Base-by-base conservation (phyloP, 73 alveolate species). In the Paramecium primaurelia region DNA sequence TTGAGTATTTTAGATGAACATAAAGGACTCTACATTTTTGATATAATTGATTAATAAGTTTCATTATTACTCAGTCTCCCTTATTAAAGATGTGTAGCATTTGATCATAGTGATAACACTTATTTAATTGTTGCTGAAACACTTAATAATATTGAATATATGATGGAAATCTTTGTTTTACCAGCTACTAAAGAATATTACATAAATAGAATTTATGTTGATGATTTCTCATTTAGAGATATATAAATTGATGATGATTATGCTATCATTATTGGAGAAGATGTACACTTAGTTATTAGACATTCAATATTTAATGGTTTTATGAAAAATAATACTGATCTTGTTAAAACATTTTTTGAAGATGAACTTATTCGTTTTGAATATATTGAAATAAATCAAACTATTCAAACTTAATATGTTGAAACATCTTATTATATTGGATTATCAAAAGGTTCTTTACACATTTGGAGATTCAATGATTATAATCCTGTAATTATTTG, bases 241-340 rank as follows among this genome's bases (percentile, higher is more conserved):
- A 80, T 80, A 3, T 22, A 80, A 45, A 80, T 80, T 26, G 44
- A 42, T 49, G 44, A 80, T 14, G 77, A 80, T 26, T 80, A 80
- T 80, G 91, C 91, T 9, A 80, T 80, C 18, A 36, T 80, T 45
- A 80, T 80, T 45, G 91, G 91, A 26, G 91, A 80, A 28, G 91
- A 80, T 80, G 75, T 49, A 32, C 91, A 80, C 26, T 44, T 80
- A 25, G 91, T 80, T 26, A 26, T 80, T 20, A 80, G 91, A 80
- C 91, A 80, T 80, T 44, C 77, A 20, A 47, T 80, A 6, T 80
- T 80, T 18, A 80, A 80, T 80, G 91, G 91, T 20, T 80, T 80
- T 49, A 28, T 80, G 44, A 42, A 42, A 80, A 80, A 80, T 42
- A 80, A 42, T 45, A 80, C 47, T 32, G 91, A 80, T 32, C 58